phyloP scores from a whole-genome alignment of 2,329 filamentous ascomycete species.

The Fusarium sp. region DNA sequence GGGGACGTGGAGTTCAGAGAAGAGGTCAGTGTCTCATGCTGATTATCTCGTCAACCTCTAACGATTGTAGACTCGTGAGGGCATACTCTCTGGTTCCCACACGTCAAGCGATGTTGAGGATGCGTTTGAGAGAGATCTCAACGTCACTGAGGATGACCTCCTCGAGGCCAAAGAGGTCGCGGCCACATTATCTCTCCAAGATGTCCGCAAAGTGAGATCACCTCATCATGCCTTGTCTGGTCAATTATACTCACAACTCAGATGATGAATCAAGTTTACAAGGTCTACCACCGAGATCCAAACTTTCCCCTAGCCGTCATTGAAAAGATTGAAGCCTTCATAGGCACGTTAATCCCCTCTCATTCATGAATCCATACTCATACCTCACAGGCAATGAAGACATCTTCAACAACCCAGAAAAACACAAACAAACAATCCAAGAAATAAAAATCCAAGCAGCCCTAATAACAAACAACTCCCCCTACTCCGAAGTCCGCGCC shows the following conservation, averaged over 20 bases:
- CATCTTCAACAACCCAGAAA: conserved; percentile 49
- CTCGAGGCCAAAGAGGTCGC: conserved; percentile 54
- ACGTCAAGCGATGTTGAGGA: background rate
- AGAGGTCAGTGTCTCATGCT: conserved; percentile 6
- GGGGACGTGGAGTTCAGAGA: background rate
- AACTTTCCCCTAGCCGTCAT: conserved; percentile 50
- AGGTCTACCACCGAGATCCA: conserved; percentile 49
- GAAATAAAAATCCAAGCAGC: conserved; percentile 62
- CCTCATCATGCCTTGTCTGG: rapidly evolving
- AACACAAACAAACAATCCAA: conserved; percentile 52
- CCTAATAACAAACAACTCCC: conserved; percentile 60
- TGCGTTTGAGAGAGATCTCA: conserved; percentile 39
- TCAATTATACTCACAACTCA: conserved; percentile 14
- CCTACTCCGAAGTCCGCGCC: conserved; percentile 63
- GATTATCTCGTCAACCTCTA: too few relatives aligned
- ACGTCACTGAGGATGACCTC: conserved; percentile 55
- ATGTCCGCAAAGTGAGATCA: conserved; percentile 44
- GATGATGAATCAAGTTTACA: conserved; percentile 49
- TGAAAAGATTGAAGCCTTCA: conserved; percentile 49
- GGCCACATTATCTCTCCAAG: conserved; percentile 46
- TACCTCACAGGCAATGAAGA: conserved; percentile 41
- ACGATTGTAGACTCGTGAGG: background rate
- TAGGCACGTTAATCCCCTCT: conserved; percentile 40
- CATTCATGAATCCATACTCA: background rate
- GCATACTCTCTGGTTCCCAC: background rate